These are phyloP conservation scores for Corynespora cassiicola DNA, from an alignment of 2,329 filamentous ascomycete genomes.

Conservation along the genomic window DNA sequence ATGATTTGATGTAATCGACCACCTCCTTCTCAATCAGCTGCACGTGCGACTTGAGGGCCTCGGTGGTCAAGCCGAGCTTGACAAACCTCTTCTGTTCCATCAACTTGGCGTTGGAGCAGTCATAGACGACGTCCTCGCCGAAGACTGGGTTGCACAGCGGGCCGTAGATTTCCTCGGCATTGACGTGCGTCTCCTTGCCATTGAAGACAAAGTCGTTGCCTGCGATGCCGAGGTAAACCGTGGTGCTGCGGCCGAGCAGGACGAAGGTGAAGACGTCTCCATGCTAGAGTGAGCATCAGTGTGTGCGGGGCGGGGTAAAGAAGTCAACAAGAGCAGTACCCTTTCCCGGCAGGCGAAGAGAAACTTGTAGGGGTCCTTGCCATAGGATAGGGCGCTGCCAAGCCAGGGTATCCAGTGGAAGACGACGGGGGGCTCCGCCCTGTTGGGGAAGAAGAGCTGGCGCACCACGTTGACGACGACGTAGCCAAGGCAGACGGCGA, in stretches of 20 bases:
- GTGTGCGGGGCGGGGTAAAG: background rate
- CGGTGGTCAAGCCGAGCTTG: conserved; percentile 74
- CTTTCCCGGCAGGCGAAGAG: conserved; percentile 69
- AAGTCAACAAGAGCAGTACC: no score
- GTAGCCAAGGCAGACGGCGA: no score
- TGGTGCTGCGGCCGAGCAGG: conserved; percentile 59
- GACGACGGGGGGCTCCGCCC: conserved; percentile 63
- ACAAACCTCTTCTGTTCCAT: conserved; percentile 61
- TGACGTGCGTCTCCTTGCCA: conserved; percentile 60
- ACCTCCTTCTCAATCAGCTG: conserved; percentile 76
- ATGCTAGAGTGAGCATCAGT: conserved; percentile 42
- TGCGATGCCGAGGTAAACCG: conserved; percentile 56
- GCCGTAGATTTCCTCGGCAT: conserved; percentile 62
- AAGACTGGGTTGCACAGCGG: conserved; percentile 45
- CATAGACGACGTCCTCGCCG: conserved; percentile 30
- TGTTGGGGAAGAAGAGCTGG: conserved; percentile 6
- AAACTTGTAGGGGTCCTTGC: conserved; percentile 73
- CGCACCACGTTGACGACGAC: conserved; percentile 8
- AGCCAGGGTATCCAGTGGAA: conserved; percentile 77
- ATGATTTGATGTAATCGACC: conserved; percentile 70
- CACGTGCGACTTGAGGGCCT: conserved; percentile 74
- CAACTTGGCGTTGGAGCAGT: conserved; percentile 33
- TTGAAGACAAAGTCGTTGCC: conserved; percentile 66
- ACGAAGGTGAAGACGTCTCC: conserved; percentile 63
- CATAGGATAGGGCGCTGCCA: conserved; percentile 53